Evolutionary conservation across 139 green algal genomes (phyloP).

Genomic region (Asterochloris sp.): DNA sequence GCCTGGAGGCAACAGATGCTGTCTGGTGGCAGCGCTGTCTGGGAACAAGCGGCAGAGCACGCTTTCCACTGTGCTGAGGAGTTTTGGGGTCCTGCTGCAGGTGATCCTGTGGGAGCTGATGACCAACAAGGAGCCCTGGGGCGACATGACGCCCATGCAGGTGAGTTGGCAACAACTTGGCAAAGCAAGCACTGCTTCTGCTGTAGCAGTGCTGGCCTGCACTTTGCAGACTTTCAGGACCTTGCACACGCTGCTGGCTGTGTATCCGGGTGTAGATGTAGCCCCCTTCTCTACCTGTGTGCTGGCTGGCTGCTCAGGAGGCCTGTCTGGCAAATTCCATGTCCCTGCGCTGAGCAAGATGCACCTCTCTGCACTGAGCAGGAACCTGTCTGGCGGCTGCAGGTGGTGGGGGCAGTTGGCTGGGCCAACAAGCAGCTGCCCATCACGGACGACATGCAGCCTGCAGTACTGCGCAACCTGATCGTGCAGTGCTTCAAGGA

Average conservation of each 20-base stretch:
- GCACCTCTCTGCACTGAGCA: no score
- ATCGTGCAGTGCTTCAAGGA: conserved; percentile 67
- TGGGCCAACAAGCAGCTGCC: conserved; percentile 68
- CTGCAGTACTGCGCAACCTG: conserved; percentile 40
- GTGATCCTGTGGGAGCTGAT: conserved; percentile 92
- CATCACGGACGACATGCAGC: conserved; percentile 62
- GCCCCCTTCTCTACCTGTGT: no score
- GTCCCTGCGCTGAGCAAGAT: no score
- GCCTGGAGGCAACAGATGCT: no score
- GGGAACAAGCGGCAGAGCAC: no score
- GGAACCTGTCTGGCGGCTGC: conserved; percentile 32
- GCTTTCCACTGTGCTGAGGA: no score
- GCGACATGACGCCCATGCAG: conserved; percentile 77
- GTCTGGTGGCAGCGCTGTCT: no score
- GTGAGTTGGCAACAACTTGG: background rate
- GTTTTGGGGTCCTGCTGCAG: background rate
- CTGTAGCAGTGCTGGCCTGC: background rate
- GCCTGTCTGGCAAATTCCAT: no score
- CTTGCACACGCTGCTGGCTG: no score
- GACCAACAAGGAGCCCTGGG: conserved; percentile 82
- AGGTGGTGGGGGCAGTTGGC: conserved; percentile 81
- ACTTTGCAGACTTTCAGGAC: no score
- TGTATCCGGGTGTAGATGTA: no score
- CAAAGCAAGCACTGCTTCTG: background rate
- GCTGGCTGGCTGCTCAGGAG: no score